Conservation (phyloP, 2,329 filamentous ascomycete genomes). For the Trichoderma koningii region DNA sequence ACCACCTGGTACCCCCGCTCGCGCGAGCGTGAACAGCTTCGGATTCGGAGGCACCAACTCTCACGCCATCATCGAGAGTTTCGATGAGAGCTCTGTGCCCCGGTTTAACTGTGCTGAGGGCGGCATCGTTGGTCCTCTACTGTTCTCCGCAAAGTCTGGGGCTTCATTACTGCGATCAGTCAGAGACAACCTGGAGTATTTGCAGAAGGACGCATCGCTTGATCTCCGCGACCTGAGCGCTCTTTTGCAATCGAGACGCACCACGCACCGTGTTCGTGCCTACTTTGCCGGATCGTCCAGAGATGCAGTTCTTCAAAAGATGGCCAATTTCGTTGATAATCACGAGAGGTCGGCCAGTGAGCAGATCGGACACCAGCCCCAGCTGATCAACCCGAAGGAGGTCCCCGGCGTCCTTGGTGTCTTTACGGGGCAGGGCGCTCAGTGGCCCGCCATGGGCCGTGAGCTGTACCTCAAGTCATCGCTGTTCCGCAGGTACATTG, state of each 20-base stretch:
- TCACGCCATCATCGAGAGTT: constrained; percentile 44
- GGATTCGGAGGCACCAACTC: constrained; percentile 50
- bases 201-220: neutral
- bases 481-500: neutral
- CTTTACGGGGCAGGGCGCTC: neutral
- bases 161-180: neutral
- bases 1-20: constrained; percentile 10
- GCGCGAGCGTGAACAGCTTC: constrained; percentile 38
- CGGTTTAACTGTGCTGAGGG: neutral
- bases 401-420: neutral
- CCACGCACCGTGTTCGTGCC: neutral
- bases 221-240: neutral
- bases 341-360: neutral
- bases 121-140: neutral
- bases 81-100: neutral
- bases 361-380: neutral
- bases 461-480: neutral
- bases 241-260: neutral
- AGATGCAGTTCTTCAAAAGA: neutral
- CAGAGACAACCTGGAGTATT: neutral
- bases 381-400: neutral
- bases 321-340: neutral
- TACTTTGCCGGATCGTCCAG: neutral
- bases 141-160: neutral
- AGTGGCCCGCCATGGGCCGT: neutral